phyloP scores from a whole-genome alignment of 2,329 filamentous ascomycete species.

The Diaporthe humulicola region DNA sequence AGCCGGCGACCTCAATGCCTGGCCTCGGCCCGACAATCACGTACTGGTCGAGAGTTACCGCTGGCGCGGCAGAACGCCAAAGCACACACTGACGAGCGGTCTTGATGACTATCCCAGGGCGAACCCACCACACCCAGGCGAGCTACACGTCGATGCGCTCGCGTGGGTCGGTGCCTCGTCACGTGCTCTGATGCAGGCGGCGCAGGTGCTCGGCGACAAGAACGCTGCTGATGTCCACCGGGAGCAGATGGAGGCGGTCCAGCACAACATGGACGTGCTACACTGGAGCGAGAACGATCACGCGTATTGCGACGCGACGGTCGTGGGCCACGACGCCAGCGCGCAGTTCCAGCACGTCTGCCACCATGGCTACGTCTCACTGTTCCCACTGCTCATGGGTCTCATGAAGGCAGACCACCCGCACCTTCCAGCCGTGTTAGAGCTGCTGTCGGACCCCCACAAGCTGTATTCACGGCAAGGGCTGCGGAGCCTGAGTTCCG shows the following conservation, averaged over 20 bases:
- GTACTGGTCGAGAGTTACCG: slow-evolving; percentile 83
- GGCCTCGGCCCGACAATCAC: slow-evolving; percentile 28
- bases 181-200: slow-evolving; percentile 81
- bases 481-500: slow-evolving; percentile 41
- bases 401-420: slow-evolving; percentile 41
- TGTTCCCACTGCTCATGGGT: slow-evolving; percentile 43
- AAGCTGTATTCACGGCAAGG: slow-evolving; percentile 41
- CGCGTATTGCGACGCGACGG: slow-evolving; percentile 89
- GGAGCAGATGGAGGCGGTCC: slow-evolving; percentile 79
- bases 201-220: slow-evolving; percentile 75
- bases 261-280: slow-evolving; percentile 85
- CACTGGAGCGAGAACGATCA: slow-evolving; percentile 85
- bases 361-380: slow-evolving; percentile 42
- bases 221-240: slow-evolving; percentile 84
- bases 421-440: slow-evolving; percentile 40
- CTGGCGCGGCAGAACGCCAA: slow-evolving; percentile 87
- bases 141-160: slow-evolving; percentile 91
- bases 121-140: slow-evolving; percentile 91
- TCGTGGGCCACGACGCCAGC: slow-evolving; percentile 63
- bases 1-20: slow-evolving; percentile 79
- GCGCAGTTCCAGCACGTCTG: slow-evolving; percentile 43
- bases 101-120: slow-evolving; percentile 93
- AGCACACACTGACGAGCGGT: slow-evolving; percentile 88
- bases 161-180: slow-evolving; percentile 95
- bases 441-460: slow-evolving; percentile 38